Evolutionary conservation across 495 filamentous ascomycete genomes (phyloP).

Genomic region (Penicillium bovifimosum): DNA sequence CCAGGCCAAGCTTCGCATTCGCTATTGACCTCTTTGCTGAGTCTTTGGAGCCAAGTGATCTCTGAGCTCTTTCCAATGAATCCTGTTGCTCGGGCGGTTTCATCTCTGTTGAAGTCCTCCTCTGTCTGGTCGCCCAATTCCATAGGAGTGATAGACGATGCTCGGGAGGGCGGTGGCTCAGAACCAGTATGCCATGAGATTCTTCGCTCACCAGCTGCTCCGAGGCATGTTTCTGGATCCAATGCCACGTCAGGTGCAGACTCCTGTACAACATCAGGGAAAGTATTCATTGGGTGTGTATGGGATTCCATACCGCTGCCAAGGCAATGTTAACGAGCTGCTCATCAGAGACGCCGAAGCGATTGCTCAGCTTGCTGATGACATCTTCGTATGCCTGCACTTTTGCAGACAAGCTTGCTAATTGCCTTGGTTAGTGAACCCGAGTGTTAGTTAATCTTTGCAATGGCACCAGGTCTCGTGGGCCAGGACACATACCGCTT

Average conservation of each 20-base stretch:
- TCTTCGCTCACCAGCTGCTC: slow-evolving; percentile 9
- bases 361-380: slow-evolving; percentile 32
- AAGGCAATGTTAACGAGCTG: slow-evolving; percentile 35
- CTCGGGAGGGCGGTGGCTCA: slow-evolving; percentile 19
- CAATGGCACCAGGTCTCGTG: not conserved
- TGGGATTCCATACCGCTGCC: slow-evolving; percentile 24
- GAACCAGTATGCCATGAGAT: slow-evolving; percentile 14
- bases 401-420: slow-evolving; percentile 46
- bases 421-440: slow-evolving; percentile 26
- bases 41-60: slow-evolving; percentile 52
- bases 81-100: slow-evolving; percentile 42
- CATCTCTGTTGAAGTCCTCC: slow-evolving; percentile 54
- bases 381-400: slow-evolving; percentile 46
- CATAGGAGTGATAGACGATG: slow-evolving; percentile 39
- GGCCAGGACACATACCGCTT: slow-evolving; percentile 38
- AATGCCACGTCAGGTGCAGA: slow-evolving; percentile 18
- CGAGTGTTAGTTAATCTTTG: not conserved
- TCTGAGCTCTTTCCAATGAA: slow-evolving; percentile 59
- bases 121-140: slow-evolving; percentile 49
- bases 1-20: slow-evolving; percentile 24
- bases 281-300: not conserved
- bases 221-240: slow-evolving; percentile 10
- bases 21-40: slow-evolving; percentile 31
- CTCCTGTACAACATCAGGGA: slow-evolving; percentile 24
- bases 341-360: slow-evolving; percentile 37